These are phyloP conservation scores for Aspergillus avenaceus DNA, from an alignment of 495 filamentous ascomycete genomes.

Conservation along the genomic window DNA sequence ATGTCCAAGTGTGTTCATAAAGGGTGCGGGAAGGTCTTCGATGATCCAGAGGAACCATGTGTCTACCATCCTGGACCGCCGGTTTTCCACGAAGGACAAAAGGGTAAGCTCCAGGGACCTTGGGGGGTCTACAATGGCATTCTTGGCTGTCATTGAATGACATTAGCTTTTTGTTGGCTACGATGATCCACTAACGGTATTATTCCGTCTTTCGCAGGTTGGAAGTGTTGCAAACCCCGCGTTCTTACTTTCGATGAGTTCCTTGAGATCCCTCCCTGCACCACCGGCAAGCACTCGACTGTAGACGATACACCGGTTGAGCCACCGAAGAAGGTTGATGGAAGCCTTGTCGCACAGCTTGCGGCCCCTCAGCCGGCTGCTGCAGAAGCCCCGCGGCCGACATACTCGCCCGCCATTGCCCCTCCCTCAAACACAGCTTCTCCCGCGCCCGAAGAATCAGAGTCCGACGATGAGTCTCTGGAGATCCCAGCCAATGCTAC, in stretches of 20 bases:
- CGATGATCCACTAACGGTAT: conserved; percentile 2
- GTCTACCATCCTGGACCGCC: conserved; percentile 91
- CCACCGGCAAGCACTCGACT: conserved; percentile 86
- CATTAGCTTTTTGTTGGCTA: not conserved
- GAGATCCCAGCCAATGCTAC: conserved; percentile 66
- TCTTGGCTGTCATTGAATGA: not conserved
- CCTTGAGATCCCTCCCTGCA: conserved; percentile 89
- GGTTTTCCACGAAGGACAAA: conserved; percentile 97
- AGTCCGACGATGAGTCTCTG: conserved; percentile 75
- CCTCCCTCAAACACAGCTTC: conserved; percentile 55
- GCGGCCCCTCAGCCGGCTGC: conserved; percentile 24
- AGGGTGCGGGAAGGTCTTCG: conserved; percentile 86
- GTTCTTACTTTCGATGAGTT: conserved; percentile 99
- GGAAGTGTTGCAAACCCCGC: conserved; percentile 99
- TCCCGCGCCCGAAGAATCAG: conserved; percentile 70
- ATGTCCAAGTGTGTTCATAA: conserved; percentile 88
- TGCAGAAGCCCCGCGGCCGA: conserved; percentile 26
- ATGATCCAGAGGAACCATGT: conserved; percentile 79
- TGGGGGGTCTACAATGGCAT: conserved; percentile 10
- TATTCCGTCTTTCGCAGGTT: conserved; percentile 54
- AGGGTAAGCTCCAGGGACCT: conserved; percentile 64
- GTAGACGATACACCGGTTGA: conserved; percentile 68
- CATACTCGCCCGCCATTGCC: conserved; percentile 46
- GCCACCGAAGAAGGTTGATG: conserved; percentile 39
- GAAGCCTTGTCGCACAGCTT: conserved; percentile 15